Conservation (phyloP, 805 yeast genomes). For the Yarrowia sp. region DNA sequence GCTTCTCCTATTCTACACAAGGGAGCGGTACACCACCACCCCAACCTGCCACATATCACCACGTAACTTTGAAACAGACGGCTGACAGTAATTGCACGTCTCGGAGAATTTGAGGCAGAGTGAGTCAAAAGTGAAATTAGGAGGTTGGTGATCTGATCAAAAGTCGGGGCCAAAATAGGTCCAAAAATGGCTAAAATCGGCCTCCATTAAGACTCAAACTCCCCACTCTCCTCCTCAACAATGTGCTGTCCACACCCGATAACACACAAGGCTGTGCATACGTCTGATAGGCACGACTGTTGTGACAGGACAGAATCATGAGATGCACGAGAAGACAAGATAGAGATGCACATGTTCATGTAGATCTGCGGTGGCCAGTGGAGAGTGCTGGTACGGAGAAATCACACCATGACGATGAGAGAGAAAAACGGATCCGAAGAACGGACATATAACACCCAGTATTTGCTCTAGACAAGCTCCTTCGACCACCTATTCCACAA, state of each 20-base stretch:
- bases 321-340: not conserved
- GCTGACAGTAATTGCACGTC: not conserved
- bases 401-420: not conserved
- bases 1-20: not conserved
- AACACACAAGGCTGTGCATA: constrained; percentile 9
- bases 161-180: not conserved
- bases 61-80: constrained; percentile 2
- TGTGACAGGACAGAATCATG: not conserved
- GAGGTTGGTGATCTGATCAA: not conserved
- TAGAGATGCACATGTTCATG: not conserved
- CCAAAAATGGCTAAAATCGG: not conserved
- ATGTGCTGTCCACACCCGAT: not conserved
- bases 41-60: not conserved
- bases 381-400: not conserved
- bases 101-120: not conserved
- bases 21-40: not conserved
- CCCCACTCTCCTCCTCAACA: not conserved
- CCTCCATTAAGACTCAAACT: not conserved
- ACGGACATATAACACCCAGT: too few species aligned
- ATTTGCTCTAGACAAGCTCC: too few species aligned
- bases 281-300: not conserved
- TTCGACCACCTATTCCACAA: too few species aligned
- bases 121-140: not conserved
- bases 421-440: too few species aligned
- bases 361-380: not conserved